These are phyloP conservation scores for Oryza glaberrima DNA, from an alignment of 176 grass and related monocot species.

Conservation along the genomic window DNA sequence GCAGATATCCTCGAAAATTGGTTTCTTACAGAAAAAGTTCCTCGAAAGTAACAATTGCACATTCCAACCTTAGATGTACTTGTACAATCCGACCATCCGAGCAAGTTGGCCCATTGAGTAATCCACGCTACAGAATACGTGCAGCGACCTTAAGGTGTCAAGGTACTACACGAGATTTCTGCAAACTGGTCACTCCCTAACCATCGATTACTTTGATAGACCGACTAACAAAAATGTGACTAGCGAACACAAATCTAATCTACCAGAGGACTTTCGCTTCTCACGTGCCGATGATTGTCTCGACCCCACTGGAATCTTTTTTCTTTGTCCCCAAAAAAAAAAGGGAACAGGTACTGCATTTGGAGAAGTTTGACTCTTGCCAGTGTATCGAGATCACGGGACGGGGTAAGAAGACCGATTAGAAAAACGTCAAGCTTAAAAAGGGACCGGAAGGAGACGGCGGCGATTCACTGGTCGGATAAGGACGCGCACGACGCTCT, in stretches of 20 bases:
- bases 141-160: background rate
- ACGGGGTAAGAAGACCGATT: background rate
- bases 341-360: background rate
- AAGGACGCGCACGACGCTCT: background rate
- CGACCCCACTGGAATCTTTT: background rate
- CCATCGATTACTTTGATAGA: background rate
- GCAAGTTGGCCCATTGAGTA: background rate
- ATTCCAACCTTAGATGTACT: background rate
- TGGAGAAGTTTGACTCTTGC: constrained; percentile 30
- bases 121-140: background rate
- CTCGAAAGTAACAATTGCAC: constrained; percentile 16
- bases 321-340: background rate
- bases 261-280: background rate
- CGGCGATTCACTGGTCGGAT: background rate
- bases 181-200: background rate
- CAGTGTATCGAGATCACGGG: constrained; percentile 35
- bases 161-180: background rate
- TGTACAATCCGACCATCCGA: no score
- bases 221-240: background rate
- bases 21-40: background rate
- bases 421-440: constrained; percentile 25
- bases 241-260: background rate
- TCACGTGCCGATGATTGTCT: background rate
- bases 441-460: background rate
- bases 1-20: background rate